Evolutionary conservation across 441 rosid genomes (phyloP).

Genomic region (Manihot esculenta): DNA sequence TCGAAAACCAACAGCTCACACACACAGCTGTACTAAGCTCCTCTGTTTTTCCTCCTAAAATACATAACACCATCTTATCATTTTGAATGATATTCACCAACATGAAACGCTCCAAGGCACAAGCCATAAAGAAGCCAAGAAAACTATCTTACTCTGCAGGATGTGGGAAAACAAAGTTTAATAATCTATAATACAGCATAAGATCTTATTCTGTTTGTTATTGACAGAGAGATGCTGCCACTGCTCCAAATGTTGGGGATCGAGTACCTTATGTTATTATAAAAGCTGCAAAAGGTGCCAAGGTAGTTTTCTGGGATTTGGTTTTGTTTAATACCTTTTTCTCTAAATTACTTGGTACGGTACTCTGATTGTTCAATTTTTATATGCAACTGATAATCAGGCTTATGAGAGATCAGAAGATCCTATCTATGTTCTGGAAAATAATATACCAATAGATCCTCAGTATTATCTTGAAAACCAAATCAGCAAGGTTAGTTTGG

Average conservation of each 20-base stretch:
- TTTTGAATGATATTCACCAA: background rate
- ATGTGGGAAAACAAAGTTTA: background rate
- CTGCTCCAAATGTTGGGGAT: slow-evolving; percentile 99
- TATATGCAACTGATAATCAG: slow-evolving; percentile 40
- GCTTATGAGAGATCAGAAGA: slow-evolving; percentile 98
- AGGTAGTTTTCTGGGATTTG: slow-evolving; percentile 45
- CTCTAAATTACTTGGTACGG: background rate
- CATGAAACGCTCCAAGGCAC: too few relatives aligned
- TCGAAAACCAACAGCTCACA: too few relatives aligned
- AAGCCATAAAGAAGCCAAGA: too few relatives aligned
- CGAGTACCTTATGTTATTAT: slow-evolving; percentile 95
- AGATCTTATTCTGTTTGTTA: slow-evolving; percentile 22
- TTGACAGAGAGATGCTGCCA: slow-evolving; percentile 94
- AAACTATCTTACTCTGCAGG: background rate
- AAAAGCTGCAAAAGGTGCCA: slow-evolving; percentile 96
- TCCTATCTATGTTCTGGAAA: slow-evolving; percentile 90
- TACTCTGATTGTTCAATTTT: slow-evolving; percentile 14
- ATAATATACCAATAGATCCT: slow-evolving; percentile 93
- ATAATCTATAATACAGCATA: too few relatives aligned
- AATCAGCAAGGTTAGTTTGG: slow-evolving; percentile 76
- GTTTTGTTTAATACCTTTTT: background rate
- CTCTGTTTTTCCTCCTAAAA: too few relatives aligned
- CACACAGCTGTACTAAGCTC: too few relatives aligned
- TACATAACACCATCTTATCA: too few relatives aligned
- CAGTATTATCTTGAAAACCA: slow-evolving; percentile 94